Conservation (phyloP, 1,284 basidiomycete genomes). For the Ganoderma leucocontextum region DNA sequence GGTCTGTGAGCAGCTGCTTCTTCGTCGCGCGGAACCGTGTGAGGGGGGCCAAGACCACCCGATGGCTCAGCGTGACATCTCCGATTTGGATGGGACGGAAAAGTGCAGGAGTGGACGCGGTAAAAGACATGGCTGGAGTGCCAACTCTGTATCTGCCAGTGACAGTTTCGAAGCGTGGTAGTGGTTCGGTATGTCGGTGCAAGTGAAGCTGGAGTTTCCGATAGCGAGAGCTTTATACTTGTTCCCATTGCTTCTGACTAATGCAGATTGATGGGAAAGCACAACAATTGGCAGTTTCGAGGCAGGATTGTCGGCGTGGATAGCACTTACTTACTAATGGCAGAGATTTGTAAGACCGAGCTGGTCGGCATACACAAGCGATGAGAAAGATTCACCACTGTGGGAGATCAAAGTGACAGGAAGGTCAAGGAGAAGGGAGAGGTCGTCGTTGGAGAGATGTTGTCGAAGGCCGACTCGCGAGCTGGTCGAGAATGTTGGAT, state of each 20-base stretch:
- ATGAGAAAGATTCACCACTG: no score
- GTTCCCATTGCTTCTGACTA: background rate
- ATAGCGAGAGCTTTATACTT: background rate
- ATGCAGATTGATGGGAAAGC: background rate
- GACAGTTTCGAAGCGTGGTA: no score
- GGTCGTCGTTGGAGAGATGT: no score
- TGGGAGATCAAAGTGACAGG: no score
- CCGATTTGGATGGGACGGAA: conserved; percentile 57
- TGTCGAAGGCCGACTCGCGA: no score
- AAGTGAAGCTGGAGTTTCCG: background rate
- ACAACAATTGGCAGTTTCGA: background rate
- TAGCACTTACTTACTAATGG: no score
- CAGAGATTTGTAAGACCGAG: no score
- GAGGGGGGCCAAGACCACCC: conserved; percentile 58
- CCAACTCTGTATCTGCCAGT: no score
- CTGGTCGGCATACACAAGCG: no score
- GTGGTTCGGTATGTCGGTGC: background rate
- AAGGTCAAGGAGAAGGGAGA: no score
- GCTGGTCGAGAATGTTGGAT: no score
- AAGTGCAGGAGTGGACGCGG: conserved; percentile 39
- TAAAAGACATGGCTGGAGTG: background rate
- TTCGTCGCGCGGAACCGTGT: conserved; percentile 49
- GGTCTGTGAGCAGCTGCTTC: conserved; percentile 38
- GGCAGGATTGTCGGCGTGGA: background rate
- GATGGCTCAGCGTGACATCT: conserved; percentile 48